Evolutionary conservation across 2,329 filamentous ascomycete genomes (phyloP), one percentile per base, ranked within the genome.

Genomic region (Colletotrichum sp.): DNA sequence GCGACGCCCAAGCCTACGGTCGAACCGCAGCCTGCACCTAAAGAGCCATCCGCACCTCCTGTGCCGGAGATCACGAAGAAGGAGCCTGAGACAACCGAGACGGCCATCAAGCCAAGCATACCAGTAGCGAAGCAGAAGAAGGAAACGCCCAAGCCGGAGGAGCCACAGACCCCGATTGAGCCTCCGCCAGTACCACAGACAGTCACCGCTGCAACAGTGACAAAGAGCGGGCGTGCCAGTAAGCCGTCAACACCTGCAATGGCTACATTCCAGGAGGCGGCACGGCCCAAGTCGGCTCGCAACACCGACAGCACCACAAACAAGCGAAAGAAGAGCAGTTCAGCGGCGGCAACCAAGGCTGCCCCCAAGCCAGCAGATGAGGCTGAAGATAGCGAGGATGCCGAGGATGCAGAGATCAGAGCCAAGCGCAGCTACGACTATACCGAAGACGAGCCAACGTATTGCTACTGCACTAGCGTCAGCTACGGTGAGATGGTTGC

Each of bases 401-500:
- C 81, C 6, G 86, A 88, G 15, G 86, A 86, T 7, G 93, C 92
- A 15, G 92, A 92, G 9, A 92, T 94, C 48, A 93, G 94, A 76
- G 91, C 90, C 4, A 75, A 75, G 58, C 73, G 69, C 61, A 75
- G 28, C 24, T 75, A 75, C 26, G 73, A 75, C 55, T 75, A 75
- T 30, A 75, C 73, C 12, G 73, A 76, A 6, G 92, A 94, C 78
- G 94, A 96, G 82, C 93, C 92, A 48, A 88, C 92, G 16, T 96
- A 96, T 83, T 95, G 94, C 83, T 95, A 95, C 84, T 96, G 94
- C 83, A 94, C 95, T 79, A 91, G 93, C 64, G 92, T 95, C 71
- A 95, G 94, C 80, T 96, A 95, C 81, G 94, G 94, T 24, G 94
- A 95, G 85, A 96, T 96, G 94, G 94, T 96, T 58, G 94, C 93